A percentile compares a stretch with the other conserved stretches of the same genome.
Conservation (phyloP, 306 rosid genomes). For the Betula pendula region DNA sequence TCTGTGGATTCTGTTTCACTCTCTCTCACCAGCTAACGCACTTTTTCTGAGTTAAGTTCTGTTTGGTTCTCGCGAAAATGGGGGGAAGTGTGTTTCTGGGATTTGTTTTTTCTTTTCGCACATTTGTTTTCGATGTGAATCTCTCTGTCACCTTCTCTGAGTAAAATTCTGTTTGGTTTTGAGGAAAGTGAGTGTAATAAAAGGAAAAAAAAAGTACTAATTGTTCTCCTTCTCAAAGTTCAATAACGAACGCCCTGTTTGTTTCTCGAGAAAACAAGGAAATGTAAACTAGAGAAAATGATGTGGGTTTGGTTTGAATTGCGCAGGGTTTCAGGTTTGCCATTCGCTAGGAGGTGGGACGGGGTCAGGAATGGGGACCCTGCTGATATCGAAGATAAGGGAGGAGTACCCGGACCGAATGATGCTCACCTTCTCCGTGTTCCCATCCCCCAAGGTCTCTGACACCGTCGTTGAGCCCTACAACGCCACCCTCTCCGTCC, state of each 20-base stretch:
- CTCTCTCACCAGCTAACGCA: neutral
- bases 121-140: too few relatives aligned
- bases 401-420: constrained; percentile 65
- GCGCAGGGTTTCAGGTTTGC: constrained; percentile 62
- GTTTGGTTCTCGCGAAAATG: neutral
- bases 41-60: neutral
- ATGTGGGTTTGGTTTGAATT: neutral
- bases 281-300: neutral
- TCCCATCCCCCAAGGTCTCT: constrained; percentile 65
- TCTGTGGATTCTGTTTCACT: neutral
- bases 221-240: too few relatives aligned
- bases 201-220: too few relatives aligned
- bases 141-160: neutral
- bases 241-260: neutral
- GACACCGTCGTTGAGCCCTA: constrained; percentile 71
- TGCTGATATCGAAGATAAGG: constrained; percentile 60
- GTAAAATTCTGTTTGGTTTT: too few relatives aligned
- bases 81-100: neutral
- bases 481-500: constrained; percentile 62
- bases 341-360: constrained; percentile 70
- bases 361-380: constrained; percentile 71
- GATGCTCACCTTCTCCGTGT: constrained; percentile 68
- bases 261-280: neutral
- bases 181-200: too few relatives aligned
- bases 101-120: neutral